phyloP scores from a whole-genome alignment of 805 yeast genomes.

The Metschnikowia amazonensis region DNA sequence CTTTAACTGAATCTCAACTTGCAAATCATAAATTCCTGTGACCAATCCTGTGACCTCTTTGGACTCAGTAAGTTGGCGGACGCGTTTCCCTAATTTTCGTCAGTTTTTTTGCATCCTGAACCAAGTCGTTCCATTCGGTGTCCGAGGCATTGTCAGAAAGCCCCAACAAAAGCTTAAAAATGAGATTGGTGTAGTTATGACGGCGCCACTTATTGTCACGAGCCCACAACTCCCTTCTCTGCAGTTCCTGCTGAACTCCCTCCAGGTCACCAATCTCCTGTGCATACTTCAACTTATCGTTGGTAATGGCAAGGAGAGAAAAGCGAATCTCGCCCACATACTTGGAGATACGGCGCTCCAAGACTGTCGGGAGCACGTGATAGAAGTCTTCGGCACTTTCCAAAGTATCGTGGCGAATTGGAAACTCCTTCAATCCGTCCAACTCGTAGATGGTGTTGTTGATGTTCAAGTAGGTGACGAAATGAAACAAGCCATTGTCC shows the following conservation, averaged over 20 bases:
- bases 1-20: no score
- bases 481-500: constrained; percentile 56
- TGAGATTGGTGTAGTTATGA: constrained; percentile 51
- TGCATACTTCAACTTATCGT: constrained; percentile 43
- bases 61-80: not conserved
- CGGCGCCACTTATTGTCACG: constrained; percentile 53
- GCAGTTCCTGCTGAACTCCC: constrained; percentile 36
- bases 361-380: constrained; percentile 40
- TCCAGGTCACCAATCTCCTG: constrained; percentile 38
- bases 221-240: constrained; percentile 49
- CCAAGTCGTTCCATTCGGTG: constrained; percentile 34
- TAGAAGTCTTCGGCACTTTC: constrained; percentile 38
- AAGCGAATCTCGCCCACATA: constrained; percentile 52
- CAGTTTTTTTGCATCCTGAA: constrained; percentile 24
- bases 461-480: constrained; percentile 49
- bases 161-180: constrained; percentile 43
- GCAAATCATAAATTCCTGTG: no score
- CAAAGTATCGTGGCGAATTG: constrained; percentile 49
- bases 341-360: constrained; percentile 44
- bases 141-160: constrained; percentile 34
- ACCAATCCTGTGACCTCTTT: no score
- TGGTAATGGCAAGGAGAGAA: constrained; percentile 51
- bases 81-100: constrained; percentile 8
- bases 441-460: constrained; percentile 52
- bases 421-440: constrained; percentile 56